Conservation (phyloP, 495 filamentous ascomycete species). For the Acidiella bohemica region DNA sequence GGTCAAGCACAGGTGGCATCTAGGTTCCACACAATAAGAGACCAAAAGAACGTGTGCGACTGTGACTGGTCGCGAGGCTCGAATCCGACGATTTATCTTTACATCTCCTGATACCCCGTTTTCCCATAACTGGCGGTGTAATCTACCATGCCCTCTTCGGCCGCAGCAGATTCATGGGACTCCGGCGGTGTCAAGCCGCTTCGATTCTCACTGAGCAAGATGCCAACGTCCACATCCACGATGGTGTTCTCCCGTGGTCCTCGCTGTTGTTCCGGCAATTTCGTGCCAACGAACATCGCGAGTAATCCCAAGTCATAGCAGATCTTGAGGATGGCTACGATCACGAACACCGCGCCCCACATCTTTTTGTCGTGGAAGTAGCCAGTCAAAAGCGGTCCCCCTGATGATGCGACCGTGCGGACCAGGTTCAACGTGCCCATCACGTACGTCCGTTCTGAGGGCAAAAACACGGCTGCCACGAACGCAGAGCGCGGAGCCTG, state of each 20-base stretch:
- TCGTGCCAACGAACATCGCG: constrained; percentile 41
- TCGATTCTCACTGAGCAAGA: constrained; percentile 9
- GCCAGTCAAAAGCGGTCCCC: constrained; percentile 56
- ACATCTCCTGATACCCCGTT: too few species aligned
- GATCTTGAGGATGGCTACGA: constrained; percentile 54
- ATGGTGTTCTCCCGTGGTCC: constrained; percentile 3
- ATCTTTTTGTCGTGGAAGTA: constrained; percentile 43
- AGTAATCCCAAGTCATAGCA: constrained; percentile 61
- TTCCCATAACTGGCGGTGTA: too few species aligned
- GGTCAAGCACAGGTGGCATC: too few species aligned
- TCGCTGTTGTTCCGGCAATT: constrained; percentile 6
- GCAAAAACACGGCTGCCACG: constrained; percentile 53
- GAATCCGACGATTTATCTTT: too few species aligned
- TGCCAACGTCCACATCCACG: constrained; percentile 10
- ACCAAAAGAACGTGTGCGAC: too few species aligned
- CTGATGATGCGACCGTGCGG: constrained; percentile 23
- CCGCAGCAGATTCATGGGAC: too few species aligned
- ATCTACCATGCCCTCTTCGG: too few species aligned
- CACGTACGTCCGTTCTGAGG: constrained; percentile 58
- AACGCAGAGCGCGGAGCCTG: constrained; percentile 68
- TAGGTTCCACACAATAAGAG: too few species aligned
- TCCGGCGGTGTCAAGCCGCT: constrained; percentile 1
- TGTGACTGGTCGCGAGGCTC: too few species aligned
- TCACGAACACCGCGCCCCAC: constrained; percentile 58
- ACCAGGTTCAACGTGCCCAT: constrained; percentile 27